Conservation (phyloP, 1,284 basidiomycete species). For the Microbotryum saponariae region DNA sequence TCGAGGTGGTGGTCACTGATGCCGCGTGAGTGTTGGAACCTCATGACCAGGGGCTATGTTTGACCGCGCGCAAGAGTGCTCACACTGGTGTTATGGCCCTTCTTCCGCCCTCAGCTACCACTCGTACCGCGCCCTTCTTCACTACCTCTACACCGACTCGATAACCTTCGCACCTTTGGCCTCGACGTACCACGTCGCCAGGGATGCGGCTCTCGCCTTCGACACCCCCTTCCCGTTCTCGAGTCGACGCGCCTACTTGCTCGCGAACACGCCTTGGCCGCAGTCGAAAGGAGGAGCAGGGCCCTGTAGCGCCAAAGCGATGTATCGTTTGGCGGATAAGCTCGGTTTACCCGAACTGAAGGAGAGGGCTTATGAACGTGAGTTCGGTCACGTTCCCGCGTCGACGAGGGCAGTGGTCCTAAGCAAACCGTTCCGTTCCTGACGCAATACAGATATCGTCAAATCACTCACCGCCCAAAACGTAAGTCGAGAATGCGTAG, state of each 20-base stretch:
- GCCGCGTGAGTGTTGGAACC: constrained; percentile 15
- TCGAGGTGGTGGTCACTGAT: constrained; percentile 29
- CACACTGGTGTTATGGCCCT: constrained; percentile 27
- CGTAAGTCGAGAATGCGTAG: constrained; percentile 10
- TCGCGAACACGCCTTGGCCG: constrained; percentile 10
- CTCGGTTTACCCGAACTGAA: constrained; percentile 36
- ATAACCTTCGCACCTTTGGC: constrained; percentile 37
- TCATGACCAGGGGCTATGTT: no score
- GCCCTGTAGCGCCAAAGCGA: constrained; percentile 33
- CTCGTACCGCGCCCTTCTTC: constrained; percentile 41
- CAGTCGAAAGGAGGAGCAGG: constrained; percentile 3
- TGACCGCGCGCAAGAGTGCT: neutral
- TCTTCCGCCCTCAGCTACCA: constrained; percentile 33
- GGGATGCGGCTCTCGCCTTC: constrained; percentile 21
- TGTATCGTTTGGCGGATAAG: constrained; percentile 38
- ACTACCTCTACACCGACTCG: constrained; percentile 43
- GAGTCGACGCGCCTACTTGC: constrained; percentile 19
- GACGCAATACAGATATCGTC: constrained; percentile 19
- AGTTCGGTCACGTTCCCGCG: no score
- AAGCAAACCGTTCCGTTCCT: no score
- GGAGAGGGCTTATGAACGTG: constrained; percentile 33
- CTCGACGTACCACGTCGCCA: constrained; percentile 34
- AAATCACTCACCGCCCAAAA: constrained; percentile 32
- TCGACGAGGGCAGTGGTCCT: no score
- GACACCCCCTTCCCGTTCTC: constrained; percentile 21